Conservation (phyloP, 495 filamentous ascomycete genomes). For the Penicillium canariense region DNA sequence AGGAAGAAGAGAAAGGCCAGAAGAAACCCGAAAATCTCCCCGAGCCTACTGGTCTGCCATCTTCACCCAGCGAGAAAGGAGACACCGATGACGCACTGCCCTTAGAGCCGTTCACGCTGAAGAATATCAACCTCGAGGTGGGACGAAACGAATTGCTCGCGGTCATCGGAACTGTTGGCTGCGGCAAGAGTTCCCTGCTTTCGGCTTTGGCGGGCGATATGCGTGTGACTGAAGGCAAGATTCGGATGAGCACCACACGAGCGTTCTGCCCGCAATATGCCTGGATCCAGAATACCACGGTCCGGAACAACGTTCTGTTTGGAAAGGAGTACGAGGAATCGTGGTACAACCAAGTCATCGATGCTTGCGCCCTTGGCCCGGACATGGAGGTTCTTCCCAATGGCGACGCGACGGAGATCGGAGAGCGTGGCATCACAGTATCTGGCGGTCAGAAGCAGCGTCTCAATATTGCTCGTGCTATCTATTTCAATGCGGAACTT, state of each 20-base stretch:
- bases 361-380: constrained; percentile 55
- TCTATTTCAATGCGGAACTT: constrained; percentile 80
- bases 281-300: constrained; percentile 92
- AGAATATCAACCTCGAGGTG: constrained; percentile 69
- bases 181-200: constrained; percentile 88
- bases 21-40: constrained; percentile 29
- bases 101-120: constrained; percentile 78
- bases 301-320: constrained; percentile 87
- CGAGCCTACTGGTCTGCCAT: constrained; percentile 21
- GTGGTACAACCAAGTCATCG: constrained; percentile 57
- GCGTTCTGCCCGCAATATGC: constrained; percentile 95
- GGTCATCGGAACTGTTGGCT: constrained; percentile 87
- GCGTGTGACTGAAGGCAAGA: constrained; percentile 71
- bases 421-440: constrained; percentile 61
- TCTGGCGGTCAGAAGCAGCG: constrained; percentile 68
- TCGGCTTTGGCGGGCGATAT: constrained; percentile 93
- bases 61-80: constrained; percentile 27
- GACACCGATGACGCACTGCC: constrained; percentile 48
- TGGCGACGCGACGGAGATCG: constrained; percentile 58
- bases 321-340: constrained; percentile 59
- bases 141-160: constrained; percentile 82
- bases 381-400: constrained; percentile 56
- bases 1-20: constrained; percentile 41
- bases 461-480: constrained; percentile 76
- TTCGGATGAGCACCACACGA: constrained; percentile 71